Conservation (phyloP, 2,329 filamentous ascomycete genomes). For the Sphaerulina populicola region DNA sequence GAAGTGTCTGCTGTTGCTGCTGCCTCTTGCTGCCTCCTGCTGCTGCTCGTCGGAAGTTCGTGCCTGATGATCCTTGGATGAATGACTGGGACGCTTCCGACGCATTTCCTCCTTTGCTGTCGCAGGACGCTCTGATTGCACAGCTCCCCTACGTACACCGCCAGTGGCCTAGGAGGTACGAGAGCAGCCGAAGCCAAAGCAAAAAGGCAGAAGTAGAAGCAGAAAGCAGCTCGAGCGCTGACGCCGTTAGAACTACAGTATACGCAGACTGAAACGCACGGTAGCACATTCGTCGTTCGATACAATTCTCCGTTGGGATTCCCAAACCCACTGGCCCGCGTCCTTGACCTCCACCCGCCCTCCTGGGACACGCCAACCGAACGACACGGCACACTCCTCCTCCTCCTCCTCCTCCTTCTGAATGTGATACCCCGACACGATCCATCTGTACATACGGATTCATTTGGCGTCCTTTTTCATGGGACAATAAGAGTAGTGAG, state of each 20-base stretch:
- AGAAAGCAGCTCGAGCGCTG: not conserved
- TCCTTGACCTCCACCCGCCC: not conserved
- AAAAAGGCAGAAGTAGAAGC: too few species aligned
- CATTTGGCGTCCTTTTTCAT: slow-evolving; percentile 12
- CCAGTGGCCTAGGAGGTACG: not conserved
- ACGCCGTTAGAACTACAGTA: not conserved
- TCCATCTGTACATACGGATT: slow-evolving; percentile 14
- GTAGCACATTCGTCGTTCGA: not conserved
- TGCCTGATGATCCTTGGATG: not conserved
- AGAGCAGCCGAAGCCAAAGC: not conserved
- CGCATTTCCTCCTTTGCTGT: not conserved
- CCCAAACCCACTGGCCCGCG: not conserved
- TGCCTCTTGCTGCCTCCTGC: too few species aligned
- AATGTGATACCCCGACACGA: slow-evolving; percentile 12
- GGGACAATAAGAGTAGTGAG: slow-evolving; percentile 9
- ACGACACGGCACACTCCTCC: not conserved
- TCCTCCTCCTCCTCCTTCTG: not conserved
- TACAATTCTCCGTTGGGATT: not conserved
- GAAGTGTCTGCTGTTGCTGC: too few species aligned
- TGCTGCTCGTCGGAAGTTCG: not conserved
- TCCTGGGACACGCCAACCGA: not conserved
- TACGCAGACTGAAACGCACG: not conserved
- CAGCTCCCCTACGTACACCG: not conserved
- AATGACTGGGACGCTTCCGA: not conserved
- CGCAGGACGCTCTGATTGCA: not conserved